Evolutionary conservation across 1,284 basidiomycete genomes (phyloP).

Genomic region (Malassezia pachydermatis): DNA sequence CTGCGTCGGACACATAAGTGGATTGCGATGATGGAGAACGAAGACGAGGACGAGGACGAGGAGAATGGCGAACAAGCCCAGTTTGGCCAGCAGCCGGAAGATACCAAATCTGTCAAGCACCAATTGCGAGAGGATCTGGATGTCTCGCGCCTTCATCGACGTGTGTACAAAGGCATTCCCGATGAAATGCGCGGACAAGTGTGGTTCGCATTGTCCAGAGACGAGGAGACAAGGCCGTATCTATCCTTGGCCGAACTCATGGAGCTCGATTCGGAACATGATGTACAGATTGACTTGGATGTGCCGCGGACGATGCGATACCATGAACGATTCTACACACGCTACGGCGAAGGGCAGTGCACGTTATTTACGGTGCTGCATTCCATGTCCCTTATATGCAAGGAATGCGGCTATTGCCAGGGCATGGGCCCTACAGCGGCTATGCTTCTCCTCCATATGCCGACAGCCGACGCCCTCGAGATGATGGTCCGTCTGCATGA

Average conservation of each 20-base stretch:
- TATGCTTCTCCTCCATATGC: constrained; percentile 80
- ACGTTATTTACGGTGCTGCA: constrained; percentile 80
- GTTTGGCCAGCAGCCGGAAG: constrained; percentile 18
- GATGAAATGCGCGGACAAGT: constrained; percentile 87
- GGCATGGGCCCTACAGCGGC: constrained; percentile 98
- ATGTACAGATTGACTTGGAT: constrained; percentile 96
- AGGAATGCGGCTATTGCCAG: constrained; percentile 90
- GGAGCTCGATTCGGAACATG: constrained; percentile 62
- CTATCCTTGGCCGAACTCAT: constrained; percentile 7
- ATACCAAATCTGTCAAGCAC: too few species aligned
- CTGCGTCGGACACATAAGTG: constrained; percentile 30
- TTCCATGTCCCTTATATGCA: constrained; percentile 72
- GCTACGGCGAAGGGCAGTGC: constrained; percentile 68
- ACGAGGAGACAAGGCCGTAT: neutral
- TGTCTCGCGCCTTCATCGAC: constrained; percentile 51
- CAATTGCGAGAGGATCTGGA: neutral
- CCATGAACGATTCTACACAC: constrained; percentile 84
- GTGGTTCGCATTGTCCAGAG: constrained; percentile 64
- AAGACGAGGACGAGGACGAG: constrained; percentile 21
- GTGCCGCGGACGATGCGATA: constrained; percentile 92
- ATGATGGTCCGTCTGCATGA: constrained; percentile 61
- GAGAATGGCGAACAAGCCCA: too few species aligned
- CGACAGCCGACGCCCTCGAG: constrained; percentile 61
- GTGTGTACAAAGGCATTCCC: constrained; percentile 89
- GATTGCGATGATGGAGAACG: constrained; percentile 27